These are phyloP conservation scores for Pseudogymnoascus destructans DNA, from an alignment of 2,329 filamentous ascomycete genomes.

Conservation along the genomic window DNA sequence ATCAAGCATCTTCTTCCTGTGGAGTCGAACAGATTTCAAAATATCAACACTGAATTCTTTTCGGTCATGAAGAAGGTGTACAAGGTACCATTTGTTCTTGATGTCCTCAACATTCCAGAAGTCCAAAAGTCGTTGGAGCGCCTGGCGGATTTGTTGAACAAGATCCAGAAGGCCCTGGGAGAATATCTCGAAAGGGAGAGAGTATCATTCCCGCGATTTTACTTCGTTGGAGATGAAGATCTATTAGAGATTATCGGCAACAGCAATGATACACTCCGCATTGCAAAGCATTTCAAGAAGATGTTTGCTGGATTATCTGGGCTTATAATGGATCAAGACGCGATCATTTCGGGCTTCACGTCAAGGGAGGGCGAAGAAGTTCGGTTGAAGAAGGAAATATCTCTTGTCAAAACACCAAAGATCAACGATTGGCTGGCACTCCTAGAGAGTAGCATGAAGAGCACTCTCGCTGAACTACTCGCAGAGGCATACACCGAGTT, in stretches of 20 bases:
- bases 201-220: constrained; percentile 95
- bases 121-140: constrained; percentile 93
- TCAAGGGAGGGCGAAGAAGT: constrained; percentile 93
- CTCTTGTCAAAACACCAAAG: constrained; percentile 79
- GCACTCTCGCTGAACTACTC: constrained; percentile 79
- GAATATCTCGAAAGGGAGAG: constrained; percentile 97
- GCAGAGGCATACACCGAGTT: constrained; percentile 78
- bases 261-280: constrained; percentile 90
- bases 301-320: constrained; percentile 98
- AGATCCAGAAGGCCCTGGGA: constrained; percentile 96
- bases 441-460: constrained; percentile 86
- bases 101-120: constrained; percentile 89
- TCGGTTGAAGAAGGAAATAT: constrained; percentile 78
- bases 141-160: constrained; percentile 91
- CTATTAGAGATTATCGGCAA: constrained; percentile 98
- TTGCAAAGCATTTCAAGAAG: constrained; percentile 98
- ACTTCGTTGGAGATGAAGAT: constrained; percentile 98
- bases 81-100: constrained; percentile 87
- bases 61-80: constrained; percentile 99
- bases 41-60: constrained; percentile 98
- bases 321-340: constrained; percentile 80
- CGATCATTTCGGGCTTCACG: constrained; percentile 78
- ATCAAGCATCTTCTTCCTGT: constrained; percentile 97
- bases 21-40: constrained; percentile 93
- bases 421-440: constrained; percentile 99